A percentile compares a stretch with the other conserved stretches of the same genome.
Evolutionary conservation across 306 rosid species (phyloP).

Genomic region (Senna tora): DNA sequence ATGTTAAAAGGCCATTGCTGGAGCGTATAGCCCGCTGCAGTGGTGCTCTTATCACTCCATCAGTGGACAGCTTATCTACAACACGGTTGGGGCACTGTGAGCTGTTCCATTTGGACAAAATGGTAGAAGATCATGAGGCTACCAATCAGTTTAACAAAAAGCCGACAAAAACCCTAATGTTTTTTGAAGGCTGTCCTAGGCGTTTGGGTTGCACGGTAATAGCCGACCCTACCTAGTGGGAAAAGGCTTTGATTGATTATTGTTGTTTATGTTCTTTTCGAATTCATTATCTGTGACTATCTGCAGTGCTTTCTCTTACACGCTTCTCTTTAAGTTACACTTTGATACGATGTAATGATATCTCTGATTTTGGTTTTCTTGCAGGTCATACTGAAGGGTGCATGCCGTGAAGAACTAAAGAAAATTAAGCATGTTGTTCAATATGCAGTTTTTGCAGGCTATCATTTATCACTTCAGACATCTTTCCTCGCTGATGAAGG

Average conservation of each 20-base stretch:
- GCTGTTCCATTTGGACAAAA: slow-evolving; percentile 76
- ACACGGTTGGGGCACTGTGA: slow-evolving; percentile 89
- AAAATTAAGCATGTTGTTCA: slow-evolving; percentile 87
- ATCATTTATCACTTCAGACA: slow-evolving; percentile 97
- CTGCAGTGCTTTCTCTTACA: slow-evolving; percentile 20
- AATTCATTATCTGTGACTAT: slow-evolving; percentile 9
- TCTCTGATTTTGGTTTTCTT: slow-evolving; percentile 49
- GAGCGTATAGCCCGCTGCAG: slow-evolving; percentile 94
- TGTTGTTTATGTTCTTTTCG: slow-evolving; percentile 1
- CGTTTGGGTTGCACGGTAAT: slow-evolving; percentile 97
- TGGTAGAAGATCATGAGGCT: slow-evolving; percentile 72
- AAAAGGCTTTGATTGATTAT: too few relatives aligned
- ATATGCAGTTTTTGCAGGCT: slow-evolving; percentile 94
- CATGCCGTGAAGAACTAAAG: slow-evolving; percentile 78
- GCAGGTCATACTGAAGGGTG: slow-evolving; percentile 89
- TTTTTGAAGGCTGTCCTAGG: slow-evolving; percentile 96
- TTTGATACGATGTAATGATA: neutral
- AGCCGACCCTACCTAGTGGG: too few relatives aligned
- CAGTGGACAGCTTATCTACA: slow-evolving; percentile 67
- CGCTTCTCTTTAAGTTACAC: slow-evolving; percentile 12
- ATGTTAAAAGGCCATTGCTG: slow-evolving; percentile 86
- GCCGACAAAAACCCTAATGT: slow-evolving; percentile 89
- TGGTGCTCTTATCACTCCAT: slow-evolving; percentile 79
- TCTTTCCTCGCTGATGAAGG: slow-evolving; percentile 99
- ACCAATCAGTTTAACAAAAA: slow-evolving; percentile 68